Percentiles rank a stretch among this genome's conserved stretches.
Conservation (phyloP, 352 stramenopile genomes). For the Globisporangium apiculatum region DNA sequence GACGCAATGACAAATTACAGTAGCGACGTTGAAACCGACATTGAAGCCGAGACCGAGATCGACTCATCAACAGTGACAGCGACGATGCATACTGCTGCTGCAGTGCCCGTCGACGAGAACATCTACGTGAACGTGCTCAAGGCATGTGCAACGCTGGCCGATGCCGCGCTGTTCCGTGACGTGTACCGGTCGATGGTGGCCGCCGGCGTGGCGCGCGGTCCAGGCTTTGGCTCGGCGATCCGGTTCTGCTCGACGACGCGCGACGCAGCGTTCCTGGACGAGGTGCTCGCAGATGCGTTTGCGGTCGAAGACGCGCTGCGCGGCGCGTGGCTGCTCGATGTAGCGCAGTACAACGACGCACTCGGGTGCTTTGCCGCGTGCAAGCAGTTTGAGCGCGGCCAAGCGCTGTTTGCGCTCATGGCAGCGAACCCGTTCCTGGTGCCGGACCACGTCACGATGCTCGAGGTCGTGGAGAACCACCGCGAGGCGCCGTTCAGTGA, state of each 20-base stretch:
- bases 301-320: conserved; percentile 30
- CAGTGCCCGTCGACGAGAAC: conserved; percentile 50
- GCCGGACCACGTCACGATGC: conserved; percentile 70
- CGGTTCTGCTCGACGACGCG: conserved; percentile 44
- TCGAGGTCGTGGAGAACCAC: conserved; percentile 72
- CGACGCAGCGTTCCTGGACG: conserved; percentile 46
- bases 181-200: conserved; percentile 47
- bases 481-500: conserved; percentile 47
- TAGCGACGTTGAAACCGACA: neutral
- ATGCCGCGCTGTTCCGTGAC: conserved; percentile 39
- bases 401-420: conserved; percentile 61
- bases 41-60: too few species aligned
- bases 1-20: conserved; percentile 15
- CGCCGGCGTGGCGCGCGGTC: conserved; percentile 39
- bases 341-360: conserved; percentile 76
- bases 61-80: too few species aligned
- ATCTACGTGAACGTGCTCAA: conserved; percentile 77
- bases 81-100: too few species aligned
- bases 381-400: conserved; percentile 35
- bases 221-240: conserved; percentile 62
- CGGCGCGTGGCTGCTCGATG: conserved; percentile 44
- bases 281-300: conserved; percentile 52
- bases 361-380: conserved; percentile 57
- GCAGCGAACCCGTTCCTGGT: conserved; percentile 40
- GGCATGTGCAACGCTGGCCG: conserved; percentile 26